Percentiles rank a stretch among this genome's conserved stretches.
These are phyloP conservation scores for Taxillus chinensis DNA, from an alignment of 164 flowering plant species.

Conservation along the genomic window DNA sequence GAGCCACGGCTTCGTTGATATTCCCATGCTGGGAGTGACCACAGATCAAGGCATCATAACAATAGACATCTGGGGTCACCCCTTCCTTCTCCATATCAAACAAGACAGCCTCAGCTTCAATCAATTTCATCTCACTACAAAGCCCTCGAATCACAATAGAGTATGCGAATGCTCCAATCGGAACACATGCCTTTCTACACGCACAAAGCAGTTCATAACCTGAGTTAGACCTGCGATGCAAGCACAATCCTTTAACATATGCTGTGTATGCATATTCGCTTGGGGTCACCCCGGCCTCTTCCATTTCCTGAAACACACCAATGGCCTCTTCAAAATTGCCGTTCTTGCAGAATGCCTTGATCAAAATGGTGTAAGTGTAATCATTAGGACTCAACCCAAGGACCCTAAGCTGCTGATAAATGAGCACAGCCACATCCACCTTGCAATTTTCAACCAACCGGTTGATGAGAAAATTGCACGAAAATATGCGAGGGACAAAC, in stretches of 20 bases:
- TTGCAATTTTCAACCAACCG: constrained; percentile 37
- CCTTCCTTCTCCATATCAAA: constrained; percentile 41
- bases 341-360: constrained; percentile 46
- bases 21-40: constrained; percentile 38
- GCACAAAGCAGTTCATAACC: constrained; percentile 37
- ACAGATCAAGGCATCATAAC: constrained; percentile 35
- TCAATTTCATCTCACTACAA: constrained; percentile 41
- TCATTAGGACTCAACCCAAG: constrained; percentile 48
- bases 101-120: constrained; percentile 50
- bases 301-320: constrained; percentile 42
- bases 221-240: constrained; percentile 17
- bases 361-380: constrained; percentile 44
- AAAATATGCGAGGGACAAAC: constrained; percentile 27
- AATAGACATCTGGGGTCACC: constrained; percentile 29
- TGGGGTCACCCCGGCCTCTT: constrained; percentile 33
- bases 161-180: constrained; percentile 34
- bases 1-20: constrained; percentile 27
- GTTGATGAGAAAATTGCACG: constrained; percentile 59
- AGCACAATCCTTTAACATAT: constrained; percentile 54
- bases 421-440: constrained; percentile 26
- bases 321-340: constrained; percentile 41
- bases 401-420: constrained; percentile 39
- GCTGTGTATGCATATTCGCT: constrained; percentile 34
- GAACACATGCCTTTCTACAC: constrained; percentile 17
- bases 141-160: constrained; percentile 52